Percentiles rank a stretch among this genome's conserved stretches.
Evolutionary conservation across 805 yeast genomes (phyloP).

Genomic region (Naumovozyma dairenensis): DNA sequence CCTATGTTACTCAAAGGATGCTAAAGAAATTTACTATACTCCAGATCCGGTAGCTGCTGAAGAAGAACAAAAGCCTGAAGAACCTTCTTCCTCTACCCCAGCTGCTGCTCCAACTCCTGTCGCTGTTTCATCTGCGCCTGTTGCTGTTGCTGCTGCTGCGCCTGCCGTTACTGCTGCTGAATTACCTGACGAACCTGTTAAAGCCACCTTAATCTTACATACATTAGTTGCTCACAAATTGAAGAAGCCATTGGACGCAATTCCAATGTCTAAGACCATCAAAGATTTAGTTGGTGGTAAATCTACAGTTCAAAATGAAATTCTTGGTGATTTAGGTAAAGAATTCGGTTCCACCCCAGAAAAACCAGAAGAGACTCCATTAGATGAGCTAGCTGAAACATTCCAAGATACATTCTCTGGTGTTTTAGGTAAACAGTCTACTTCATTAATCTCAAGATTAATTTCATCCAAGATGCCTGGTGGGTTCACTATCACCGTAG

Average conservation of each 20-base stretch:
- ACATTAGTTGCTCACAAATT: conserved; percentile 91
- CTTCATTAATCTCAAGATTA: conserved; percentile 80
- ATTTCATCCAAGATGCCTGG: conserved; percentile 99
- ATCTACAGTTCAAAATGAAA: conserved; percentile 97
- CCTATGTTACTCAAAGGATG: conserved; percentile 89
- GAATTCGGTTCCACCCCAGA: conserved; percentile 98
- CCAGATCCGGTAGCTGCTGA: conserved; percentile 53
- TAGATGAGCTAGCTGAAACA: conserved; percentile 88
- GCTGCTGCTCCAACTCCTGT: conserved; percentile 27
- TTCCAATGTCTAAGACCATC: conserved; percentile 85
- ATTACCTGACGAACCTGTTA: conserved; percentile 69
- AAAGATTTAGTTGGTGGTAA: conserved; percentile 98
- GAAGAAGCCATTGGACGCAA: conserved; percentile 78
- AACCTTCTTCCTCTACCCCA: conserved; percentile 19
- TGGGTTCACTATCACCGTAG: conserved; percentile 87
- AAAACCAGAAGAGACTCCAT: conserved; percentile 97
- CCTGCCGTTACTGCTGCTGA: conserved; percentile 51
- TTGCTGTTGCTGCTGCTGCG: conserved; percentile 47
- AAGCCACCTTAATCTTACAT: conserved; percentile 73
- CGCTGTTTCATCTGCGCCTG: conserved; percentile 41
- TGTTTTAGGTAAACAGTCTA: conserved; percentile 84
- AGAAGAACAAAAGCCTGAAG: conserved; percentile 23
- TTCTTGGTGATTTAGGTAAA: conserved; percentile 95
- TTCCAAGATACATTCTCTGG: conserved; percentile 90
- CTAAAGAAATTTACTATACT: conserved; percentile 92